Base-by-base conservation (phyloP, 2,329 filamentous ascomycete species). In the Ophiostoma quercus region DNA sequence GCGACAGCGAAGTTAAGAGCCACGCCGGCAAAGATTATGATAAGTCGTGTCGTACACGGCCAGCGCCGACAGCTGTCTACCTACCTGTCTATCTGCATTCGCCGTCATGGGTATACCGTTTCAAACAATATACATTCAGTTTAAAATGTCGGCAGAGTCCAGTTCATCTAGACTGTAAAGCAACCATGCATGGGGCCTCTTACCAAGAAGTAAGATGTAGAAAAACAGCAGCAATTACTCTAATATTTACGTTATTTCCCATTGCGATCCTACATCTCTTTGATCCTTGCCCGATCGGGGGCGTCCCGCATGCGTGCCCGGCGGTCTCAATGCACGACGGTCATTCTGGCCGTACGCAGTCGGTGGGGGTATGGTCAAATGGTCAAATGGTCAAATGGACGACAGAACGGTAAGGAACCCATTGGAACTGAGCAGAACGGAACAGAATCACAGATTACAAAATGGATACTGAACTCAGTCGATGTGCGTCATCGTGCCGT, bases 231-330 rank as follows among this genome's bases (percentile, higher is more conserved):
- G 43, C 43, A 47, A n/a, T 47, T 47, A 47, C 16, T 6, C 19
- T 47, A 47, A 3, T 57, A 14, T 14, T 57, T 25, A 29, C 47
- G 7, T 51, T 22, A 19, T 29, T 22, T 57, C 25, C 22, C 22
- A 32, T 12, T 22, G 14, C 32, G 57, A 25, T 14, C 57, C 6
- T 62, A 25, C 57, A 62, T 34, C 5, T 60, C 3, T 41, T 19
- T 16, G 37, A 43, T 32, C 19, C 34, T 47, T 34, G 25, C 66
- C 66, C 43, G 47, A 67, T 67, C 66, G 66, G 66, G 66, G 19
- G 6, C 5, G 41, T 67, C 41, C 19, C 41, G 29, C 25, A 62
- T 54, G 66, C 66, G 29, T 67, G 66, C 66, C 43, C 14, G 41
- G 25, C 25, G 57, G 25, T 32, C 25, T 25, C 25, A 29, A 62